These are phyloP conservation scores for Brassica hybrid DNA, from an alignment of 441 rosid species.

Conservation along the genomic window DNA sequence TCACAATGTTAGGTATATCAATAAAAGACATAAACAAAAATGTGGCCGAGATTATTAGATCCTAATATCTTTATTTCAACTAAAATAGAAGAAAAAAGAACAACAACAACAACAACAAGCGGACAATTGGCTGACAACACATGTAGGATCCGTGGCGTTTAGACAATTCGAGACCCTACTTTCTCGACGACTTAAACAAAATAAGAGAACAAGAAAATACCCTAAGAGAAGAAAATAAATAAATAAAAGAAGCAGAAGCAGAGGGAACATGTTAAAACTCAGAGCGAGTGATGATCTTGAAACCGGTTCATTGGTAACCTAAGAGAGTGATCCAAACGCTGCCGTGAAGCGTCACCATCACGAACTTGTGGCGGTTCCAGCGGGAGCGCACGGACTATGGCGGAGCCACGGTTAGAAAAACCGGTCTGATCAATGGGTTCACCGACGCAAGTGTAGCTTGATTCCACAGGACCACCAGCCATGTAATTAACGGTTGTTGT, in stretches of 20 bases:
- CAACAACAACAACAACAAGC: background rate
- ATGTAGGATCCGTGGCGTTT: slow-evolving; percentile 39
- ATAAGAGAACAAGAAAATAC: slow-evolving; percentile 23
- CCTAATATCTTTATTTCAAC: slow-evolving; percentile 7
- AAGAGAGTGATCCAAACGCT: slow-evolving; percentile 42
- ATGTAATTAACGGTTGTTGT: slow-evolving; percentile 45
- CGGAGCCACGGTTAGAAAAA: slow-evolving; percentile 47
- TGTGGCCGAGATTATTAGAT: background rate
- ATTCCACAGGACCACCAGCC: slow-evolving; percentile 46
- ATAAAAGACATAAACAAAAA: background rate
- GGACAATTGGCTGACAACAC: slow-evolving; percentile 26
- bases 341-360: slow-evolving; percentile 35
- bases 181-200: slow-evolving; percentile 14
- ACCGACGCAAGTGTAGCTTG: slow-evolving; percentile 85
- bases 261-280: slow-evolving; percentile 27
- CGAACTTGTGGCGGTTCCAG: slow-evolving; percentile 41
- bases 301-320: slow-evolving; percentile 33
- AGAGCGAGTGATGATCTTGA: slow-evolving; percentile 58
- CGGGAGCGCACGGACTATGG: slow-evolving; percentile 25
- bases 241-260: background rate
- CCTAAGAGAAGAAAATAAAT: background rate
- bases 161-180: slow-evolving; percentile 43
- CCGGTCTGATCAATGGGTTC: slow-evolving; percentile 66
- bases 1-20: background rate
- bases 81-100: background rate